Percentiles rank a stretch among this genome's conserved stretches.
These are phyloP conservation scores for Suillus discolor DNA, from an alignment of 768 basidiomycete genomes.

Conservation along the genomic window DNA sequence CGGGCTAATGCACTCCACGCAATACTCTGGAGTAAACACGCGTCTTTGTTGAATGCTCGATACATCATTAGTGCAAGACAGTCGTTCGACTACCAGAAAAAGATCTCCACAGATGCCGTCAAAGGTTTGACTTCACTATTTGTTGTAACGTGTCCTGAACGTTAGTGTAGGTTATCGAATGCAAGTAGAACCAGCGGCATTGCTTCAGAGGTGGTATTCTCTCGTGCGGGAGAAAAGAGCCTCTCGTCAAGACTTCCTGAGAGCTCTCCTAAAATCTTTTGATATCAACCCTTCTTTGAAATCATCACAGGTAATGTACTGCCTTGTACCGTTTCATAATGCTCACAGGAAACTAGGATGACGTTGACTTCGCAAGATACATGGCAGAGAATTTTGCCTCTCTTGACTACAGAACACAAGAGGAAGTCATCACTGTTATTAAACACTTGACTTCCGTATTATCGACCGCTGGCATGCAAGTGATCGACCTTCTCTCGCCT, in stretches of 20 bases:
- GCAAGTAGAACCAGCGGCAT: constrained; percentile 65
- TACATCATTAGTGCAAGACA: constrained; percentile 79
- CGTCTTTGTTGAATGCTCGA: constrained; percentile 84
- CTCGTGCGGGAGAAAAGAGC: constrained; percentile 90
- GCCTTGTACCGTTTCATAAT: neutral
- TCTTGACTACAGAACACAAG: constrained; percentile 94
- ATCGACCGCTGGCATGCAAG: constrained; percentile 79
- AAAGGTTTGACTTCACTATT: constrained; percentile 44
- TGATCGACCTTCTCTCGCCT: constrained; percentile 76
- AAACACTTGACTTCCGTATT: constrained; percentile 74
- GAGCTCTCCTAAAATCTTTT: constrained; percentile 79
- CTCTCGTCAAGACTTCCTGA: constrained; percentile 84
- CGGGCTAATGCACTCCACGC: constrained; percentile 82
- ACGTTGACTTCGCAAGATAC: constrained; percentile 86
- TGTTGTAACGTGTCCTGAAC: constrained; percentile 7
- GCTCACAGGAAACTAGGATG: constrained; percentile 50
- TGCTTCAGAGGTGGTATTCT: constrained; percentile 89
- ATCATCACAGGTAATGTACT: constrained; percentile 54
- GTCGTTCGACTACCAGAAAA: constrained; percentile 84
- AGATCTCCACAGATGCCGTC: constrained; percentile 46
- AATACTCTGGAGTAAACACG: constrained; percentile 85
- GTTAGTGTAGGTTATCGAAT: constrained; percentile 59
- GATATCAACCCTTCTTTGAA: constrained; percentile 64
- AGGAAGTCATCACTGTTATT: constrained; percentile 88
- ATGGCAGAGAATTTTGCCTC: constrained; percentile 93